Percentiles rank a stretch among this genome's conserved stretches.
phyloP scores from a whole-genome alignment of 805 yeast genomes.

The Metschnikowia chrysomelidarum region DNA sequence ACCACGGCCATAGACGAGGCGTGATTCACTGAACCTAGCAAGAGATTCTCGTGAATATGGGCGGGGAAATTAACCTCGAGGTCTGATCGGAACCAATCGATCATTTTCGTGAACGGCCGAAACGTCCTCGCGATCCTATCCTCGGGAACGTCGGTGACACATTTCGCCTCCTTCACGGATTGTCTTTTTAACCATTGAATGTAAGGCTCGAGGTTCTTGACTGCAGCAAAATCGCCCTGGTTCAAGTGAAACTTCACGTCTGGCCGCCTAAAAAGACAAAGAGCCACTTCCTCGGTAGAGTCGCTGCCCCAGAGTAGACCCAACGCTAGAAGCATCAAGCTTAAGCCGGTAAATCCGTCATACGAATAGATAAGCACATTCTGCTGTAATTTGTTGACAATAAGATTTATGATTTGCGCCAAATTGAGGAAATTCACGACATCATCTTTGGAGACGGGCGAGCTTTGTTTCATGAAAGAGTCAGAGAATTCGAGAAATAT shows the following conservation, averaged over 20 bases:
- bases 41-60: slow-evolving; percentile 26
- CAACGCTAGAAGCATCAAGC: slow-evolving; percentile 23
- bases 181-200: slow-evolving; percentile 25
- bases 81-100: slow-evolving; percentile 35
- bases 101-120: slow-evolving; percentile 1
- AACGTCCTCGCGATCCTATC: slow-evolving; percentile 1
- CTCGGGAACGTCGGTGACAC: slow-evolving; percentile 6
- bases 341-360: slow-evolving; percentile 40
- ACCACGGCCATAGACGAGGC: slow-evolving; percentile 32
- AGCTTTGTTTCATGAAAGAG: slow-evolving; percentile 24
- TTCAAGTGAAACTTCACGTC: slow-evolving; percentile 29
- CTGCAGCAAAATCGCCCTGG: slow-evolving; percentile 28
- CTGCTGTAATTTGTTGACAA: slow-evolving; percentile 18
- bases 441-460: slow-evolving; percentile 24
- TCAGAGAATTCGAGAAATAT: slow-evolving; percentile 35
- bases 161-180: slow-evolving; percentile 4
- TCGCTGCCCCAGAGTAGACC: slow-evolving; percentile 17
- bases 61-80: slow-evolving; percentile 39
- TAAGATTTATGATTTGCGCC: slow-evolving; percentile 26
- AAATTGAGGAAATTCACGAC: slow-evolving; percentile 29
- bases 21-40: slow-evolving; percentile 33
- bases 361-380: slow-evolving; percentile 32
- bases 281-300: slow-evolving; percentile 27
- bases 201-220: slow-evolving; percentile 30
- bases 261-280: slow-evolving; percentile 18